Conservation (phyloP, 805 yeast genomes). For the Monosporozyma solicola region DNA sequence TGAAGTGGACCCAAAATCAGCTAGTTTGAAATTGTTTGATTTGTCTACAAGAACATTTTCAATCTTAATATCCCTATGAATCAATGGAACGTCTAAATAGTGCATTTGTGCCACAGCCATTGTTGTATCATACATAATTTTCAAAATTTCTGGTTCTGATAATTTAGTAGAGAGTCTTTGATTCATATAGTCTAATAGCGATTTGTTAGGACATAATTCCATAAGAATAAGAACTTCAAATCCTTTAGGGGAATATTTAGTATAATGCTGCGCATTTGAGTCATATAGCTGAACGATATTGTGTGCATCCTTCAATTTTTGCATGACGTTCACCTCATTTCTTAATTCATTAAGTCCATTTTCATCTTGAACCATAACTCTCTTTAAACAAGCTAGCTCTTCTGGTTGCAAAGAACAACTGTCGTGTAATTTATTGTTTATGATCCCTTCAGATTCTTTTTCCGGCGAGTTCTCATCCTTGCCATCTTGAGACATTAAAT, state of each 20-base stretch:
- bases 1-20: constrained; percentile 91
- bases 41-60: constrained; percentile 84
- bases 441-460: constrained; percentile 2
- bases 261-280: constrained; percentile 46
- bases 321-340: constrained; percentile 78
- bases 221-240: constrained; percentile 87
- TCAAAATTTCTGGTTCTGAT: constrained; percentile 65
- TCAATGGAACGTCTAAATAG: constrained; percentile 51
- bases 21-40: constrained; percentile 61
- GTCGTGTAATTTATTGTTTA: not conserved
- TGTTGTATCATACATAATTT: constrained; percentile 75
- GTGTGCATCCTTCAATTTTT: constrained; percentile 45
- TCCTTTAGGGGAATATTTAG: constrained; percentile 30
- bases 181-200: constrained; percentile 91
- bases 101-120: constrained; percentile 87
- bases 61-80: constrained; percentile 90
- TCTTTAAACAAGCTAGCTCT: constrained; percentile 57
- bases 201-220: constrained; percentile 88
- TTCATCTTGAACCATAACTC: constrained; percentile 68
- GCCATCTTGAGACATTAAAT: not conserved
- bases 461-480: constrained; percentile 16
- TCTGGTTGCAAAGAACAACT: constrained; percentile 32
- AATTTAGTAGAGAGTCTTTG: constrained; percentile 71
- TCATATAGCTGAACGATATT: constrained; percentile 64
- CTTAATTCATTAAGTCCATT: constrained; percentile 56